These are phyloP conservation scores for Candida easanensis DNA, from an alignment of 805 yeast species.

Conservation along the genomic window DNA sequence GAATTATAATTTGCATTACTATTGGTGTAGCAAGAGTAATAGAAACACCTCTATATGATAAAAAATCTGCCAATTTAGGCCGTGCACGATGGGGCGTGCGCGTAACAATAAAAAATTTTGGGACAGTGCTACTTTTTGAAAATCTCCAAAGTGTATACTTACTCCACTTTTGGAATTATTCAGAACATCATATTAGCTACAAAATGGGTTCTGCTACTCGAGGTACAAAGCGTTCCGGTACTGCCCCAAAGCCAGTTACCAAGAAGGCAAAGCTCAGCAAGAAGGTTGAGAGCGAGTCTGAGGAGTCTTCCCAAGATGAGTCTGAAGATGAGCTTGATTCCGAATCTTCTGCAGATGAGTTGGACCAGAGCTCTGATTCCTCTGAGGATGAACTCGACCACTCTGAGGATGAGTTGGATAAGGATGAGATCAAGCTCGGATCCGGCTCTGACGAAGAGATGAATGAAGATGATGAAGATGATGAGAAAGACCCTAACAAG, in stretches of 20 bases:
- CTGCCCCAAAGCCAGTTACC: constrained; percentile 5
- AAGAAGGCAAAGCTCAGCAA: constrained; percentile 21
- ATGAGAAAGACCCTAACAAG: constrained; percentile 29
- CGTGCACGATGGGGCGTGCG: constrained; percentile 2
- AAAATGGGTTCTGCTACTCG: constrained; percentile 20
- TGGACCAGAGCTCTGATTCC: constrained; percentile 20
- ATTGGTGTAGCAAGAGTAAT: no score
- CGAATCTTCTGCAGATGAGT: constrained; percentile 8
- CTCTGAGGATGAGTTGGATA: constrained; percentile 31
- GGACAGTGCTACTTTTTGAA: neutral
- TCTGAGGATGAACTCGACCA: constrained; percentile 27
- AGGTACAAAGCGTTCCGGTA: constrained; percentile 24
- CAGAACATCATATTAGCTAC: neutral
- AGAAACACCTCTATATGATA: neutral
- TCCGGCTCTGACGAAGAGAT: constrained; percentile 1
- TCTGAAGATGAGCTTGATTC: constrained; percentile 31
- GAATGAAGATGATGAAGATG: constrained; percentile 3
- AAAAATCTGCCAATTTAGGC: neutral
- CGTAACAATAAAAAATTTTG: constrained; percentile 7
- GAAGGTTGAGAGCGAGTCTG: constrained; percentile 14
- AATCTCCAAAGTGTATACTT: neutral
- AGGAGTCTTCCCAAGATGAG: constrained; percentile 14
- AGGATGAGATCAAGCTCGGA: constrained; percentile 11
- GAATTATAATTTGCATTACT: neutral
- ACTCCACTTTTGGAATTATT: neutral